phyloP scores from a whole-genome alignment of 176 grass and related monocot genomes.

The Oryza brachyantha region DNA sequence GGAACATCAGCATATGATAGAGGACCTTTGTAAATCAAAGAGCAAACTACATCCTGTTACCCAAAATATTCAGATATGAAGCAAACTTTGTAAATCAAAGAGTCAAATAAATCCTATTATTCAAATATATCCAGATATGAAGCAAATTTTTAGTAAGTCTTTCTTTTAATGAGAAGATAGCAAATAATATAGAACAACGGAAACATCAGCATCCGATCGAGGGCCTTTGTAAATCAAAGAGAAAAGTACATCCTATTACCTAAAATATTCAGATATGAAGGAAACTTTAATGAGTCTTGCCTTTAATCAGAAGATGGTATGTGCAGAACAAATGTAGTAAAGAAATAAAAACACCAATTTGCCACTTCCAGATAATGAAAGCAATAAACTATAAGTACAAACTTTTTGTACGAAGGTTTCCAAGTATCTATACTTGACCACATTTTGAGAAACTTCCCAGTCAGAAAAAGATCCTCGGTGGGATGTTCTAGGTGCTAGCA shows the following conservation, averaged over 20 bases:
- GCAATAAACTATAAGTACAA: background rate
- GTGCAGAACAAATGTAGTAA: background rate
- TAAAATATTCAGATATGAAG: background rate
- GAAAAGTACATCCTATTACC: slow-evolving; percentile 16
- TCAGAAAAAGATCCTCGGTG: background rate
- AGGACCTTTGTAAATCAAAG: slow-evolving; percentile 5
- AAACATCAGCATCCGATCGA: no score
- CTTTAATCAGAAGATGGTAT: background rate
- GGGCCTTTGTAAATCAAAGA: slow-evolving; percentile 4
- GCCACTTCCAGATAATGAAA: background rate
- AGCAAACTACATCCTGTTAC: slow-evolving; percentile 9
- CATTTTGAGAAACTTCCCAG: background rate
- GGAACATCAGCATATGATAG: no score
- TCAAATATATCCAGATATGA: slow-evolving; percentile 10
- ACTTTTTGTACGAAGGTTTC: slow-evolving; percentile 4
- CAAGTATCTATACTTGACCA: background rate
- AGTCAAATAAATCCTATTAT: slow-evolving; percentile 18
- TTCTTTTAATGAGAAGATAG: background rate
- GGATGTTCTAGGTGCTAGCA: background rate
- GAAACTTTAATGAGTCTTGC: background rate
- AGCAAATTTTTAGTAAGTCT: background rate
- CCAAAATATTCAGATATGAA: slow-evolving; percentile 8
- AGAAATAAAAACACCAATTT: background rate
- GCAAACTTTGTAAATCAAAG: no score
- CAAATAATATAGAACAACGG: slow-evolving; percentile 14